Base-by-base conservation (phyloP, 768 basidiomycete genomes). In the Leccinellum rugosiceps region DNA sequence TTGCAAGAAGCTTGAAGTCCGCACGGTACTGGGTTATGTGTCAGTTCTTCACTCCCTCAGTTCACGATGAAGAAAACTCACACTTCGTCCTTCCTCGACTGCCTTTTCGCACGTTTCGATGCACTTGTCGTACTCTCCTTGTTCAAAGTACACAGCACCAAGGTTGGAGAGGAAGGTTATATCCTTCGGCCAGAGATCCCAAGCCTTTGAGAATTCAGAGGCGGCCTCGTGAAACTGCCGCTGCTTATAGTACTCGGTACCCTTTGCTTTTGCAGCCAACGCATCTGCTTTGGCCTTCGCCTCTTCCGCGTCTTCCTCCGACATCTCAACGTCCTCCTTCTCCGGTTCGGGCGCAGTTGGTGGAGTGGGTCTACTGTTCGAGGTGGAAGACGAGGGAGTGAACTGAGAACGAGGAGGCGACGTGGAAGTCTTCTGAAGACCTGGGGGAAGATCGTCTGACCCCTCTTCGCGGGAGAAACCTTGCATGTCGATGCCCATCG, bases 71-170 rank as follows among this genome's bases (percentile, higher is more conserved):
- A 1, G 11, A 2, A 44, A 50, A 68, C 82, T 48, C 64, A 90
- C 88, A 58, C 78, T 80, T 58, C 95, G 88, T 31, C 94, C 97
- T 69, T 98, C 92, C 13, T 98, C 97, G 45, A 93, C 89, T n/a
- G 97, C 96, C 75, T 93, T 95, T 67, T 97, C 87, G 71, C 93
- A 95, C 0, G 85, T 84, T 71, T 94, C 89, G 65, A 99, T 95
- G 56, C 85, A 84, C 70, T 91, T 88, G 75, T 93, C 89, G 66
- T 87, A 98, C 34, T 98, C 87, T 10, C 88, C 92, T 72, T 96
- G 82, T 76, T 99, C 97, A 66, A 94, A 94, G 75, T 95, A 90
- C 8, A 86, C 94, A 56, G 97, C 97, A 88, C 68, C 50, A 45
- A 95, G 74, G 73, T 99, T 99, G 50, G 94, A 94, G 56, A 98